Base-by-base conservation (phyloP, 495 filamentous ascomycete genomes). In the Hyaloscypha hepaticicola region DNA sequence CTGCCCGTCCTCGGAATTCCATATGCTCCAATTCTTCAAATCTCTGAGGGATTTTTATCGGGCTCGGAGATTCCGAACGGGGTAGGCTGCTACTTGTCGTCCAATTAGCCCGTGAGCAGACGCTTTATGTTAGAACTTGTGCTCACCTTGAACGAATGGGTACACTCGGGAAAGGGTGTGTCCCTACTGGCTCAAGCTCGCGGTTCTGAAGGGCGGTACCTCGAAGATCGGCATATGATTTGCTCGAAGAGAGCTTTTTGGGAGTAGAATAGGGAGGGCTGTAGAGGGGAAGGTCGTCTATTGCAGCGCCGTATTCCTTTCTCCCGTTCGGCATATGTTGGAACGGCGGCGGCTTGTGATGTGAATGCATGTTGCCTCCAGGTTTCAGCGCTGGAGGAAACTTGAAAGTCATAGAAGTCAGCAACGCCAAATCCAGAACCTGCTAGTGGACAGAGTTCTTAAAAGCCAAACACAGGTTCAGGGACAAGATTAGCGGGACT, bases 231-330 rank as follows among this genome's bases (percentile, higher is more conserved):
- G 26, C 49, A 11, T 41, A 58, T 24, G 33, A 31, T 25, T 27
- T 53, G 5, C 41, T 29, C 8, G 26, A 11, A 22, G 33, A 58
- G 19, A 19, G 7, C 22, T 65, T 69, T 19, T 50, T 52, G 31
- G 24, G 1, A 16, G 50, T 38, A 5, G 57, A 31, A 21, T 45
- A 26, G 5, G 24, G 41, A 45, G 58, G 56, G 41, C 66, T 55
- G 29, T 61, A 62, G 9, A 69, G 41, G 3, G 61, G 61, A 28
- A 62, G 65, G 60, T 65, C 62, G 52, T 31, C 57, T 11, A 67
- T 41, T 25, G 60, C 61, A 12, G 66, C 61, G 21, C 55, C 52
- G 28, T 28, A 55, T 5, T 53, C 49, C 1, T 57, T 58, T 51
- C 53, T 57, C 58, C 22, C 22, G 19, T 61, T 28, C 25, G 61